Conservation (phyloP, 352 stramenopile genomes). For the Aphanomyces euteiches region DNA sequence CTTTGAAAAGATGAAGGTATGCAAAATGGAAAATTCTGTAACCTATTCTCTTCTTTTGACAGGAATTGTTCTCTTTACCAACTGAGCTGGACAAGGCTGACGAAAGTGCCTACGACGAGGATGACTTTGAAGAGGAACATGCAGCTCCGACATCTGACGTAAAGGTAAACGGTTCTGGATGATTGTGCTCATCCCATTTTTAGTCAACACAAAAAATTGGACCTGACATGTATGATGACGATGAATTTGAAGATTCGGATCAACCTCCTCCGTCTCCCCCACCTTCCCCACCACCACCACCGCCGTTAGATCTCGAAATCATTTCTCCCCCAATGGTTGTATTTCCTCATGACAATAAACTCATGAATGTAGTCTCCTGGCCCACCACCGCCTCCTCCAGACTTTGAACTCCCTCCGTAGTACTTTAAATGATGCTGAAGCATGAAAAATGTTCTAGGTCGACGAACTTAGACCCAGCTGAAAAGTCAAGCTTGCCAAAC, state of each 20-base stretch:
- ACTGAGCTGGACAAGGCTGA: conserved; percentile 33
- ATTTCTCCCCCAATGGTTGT: neutral
- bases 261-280: neutral
- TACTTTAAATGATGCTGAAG: neutral
- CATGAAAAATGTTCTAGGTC: neutral
- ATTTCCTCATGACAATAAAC: neutral
- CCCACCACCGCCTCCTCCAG: conserved; percentile 23
- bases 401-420: neutral
- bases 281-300: neutral
- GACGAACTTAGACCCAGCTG: neutral
- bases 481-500: neutral
- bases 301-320: neutral
- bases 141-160: neutral
- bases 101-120: conserved; percentile 22
- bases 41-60: neutral
- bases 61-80: conserved; percentile 33
- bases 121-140: conserved; percentile 11
- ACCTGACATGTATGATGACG: conserved; percentile 39
- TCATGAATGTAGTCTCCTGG: conserved; percentile 17
- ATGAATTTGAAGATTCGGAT: conserved; percentile 42
- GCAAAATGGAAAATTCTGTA: too few species aligned
- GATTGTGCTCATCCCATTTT: neutral
- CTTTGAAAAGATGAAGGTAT: conserved; percentile 46
- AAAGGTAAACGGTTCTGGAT: neutral
- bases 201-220: neutral